Evolutionary conservation across 164 flowering plant genomes (phyloP), one percentile per base, ranked within the genome.

Genomic region (Annona squamosa): DNA sequence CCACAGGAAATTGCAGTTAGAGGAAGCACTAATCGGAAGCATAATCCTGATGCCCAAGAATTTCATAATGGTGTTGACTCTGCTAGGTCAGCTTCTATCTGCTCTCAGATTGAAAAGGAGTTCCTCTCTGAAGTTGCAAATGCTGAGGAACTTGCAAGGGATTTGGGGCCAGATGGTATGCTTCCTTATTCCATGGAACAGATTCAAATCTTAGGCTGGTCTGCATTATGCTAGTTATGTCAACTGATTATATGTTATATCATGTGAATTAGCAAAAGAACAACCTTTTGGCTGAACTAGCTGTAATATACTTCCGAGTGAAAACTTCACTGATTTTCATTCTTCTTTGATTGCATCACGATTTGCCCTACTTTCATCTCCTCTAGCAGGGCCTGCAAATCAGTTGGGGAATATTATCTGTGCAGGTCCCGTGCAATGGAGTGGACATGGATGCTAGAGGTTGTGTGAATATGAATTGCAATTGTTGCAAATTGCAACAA

Each of bases 111-210:
- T 79, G 93, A 93, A 82, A 86, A 84, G 71, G 89, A 85, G 68
- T 96, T 93, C 86, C 89, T 96, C 69, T 77, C 62, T 78, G 95
- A 93, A 84, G 89, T 96, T 76, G 97, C 82, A 74, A 86, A 77
- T 82, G 98, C 99, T 7, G 98, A 91, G 79, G 91, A 93, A 79
- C 92, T 93, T 72, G 86, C 91, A 13, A 84, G 83, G 76, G 76
- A 67, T 75, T 76, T 96, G 73, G 97, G 88, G 65, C 88, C 90
- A 73, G 76, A 82, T 70, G 81, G 99, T 96, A 88, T 78, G 89
- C 61, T 64, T 43, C 4, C 72, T 17, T 6, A 43, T 0, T 17
- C 73, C 42, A 71, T 13, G 3, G 59, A 66, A 66, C 10, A 66
- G 12, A 66, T 17, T 42, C 46, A 16, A 66, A 3, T 17, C 17